These are phyloP conservation scores for Aaosphaeria arxii DNA, from an alignment of 2,329 filamentous ascomycete genomes.

Conservation along the genomic window DNA sequence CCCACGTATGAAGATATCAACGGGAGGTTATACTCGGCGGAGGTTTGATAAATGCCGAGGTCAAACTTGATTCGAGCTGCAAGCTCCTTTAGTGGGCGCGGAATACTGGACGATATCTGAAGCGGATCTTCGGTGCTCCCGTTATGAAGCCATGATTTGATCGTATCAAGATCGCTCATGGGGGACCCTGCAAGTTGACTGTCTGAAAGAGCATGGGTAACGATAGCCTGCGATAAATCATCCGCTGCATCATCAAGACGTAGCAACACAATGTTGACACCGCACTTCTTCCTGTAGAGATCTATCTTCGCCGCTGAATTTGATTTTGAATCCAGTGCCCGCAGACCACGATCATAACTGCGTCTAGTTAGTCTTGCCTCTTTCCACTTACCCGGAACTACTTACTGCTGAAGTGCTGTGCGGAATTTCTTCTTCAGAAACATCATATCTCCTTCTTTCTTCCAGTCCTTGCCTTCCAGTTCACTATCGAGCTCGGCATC, in stretches of 20 bases:
- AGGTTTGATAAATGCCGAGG: conserved; percentile 12
- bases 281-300: conserved; percentile 19
- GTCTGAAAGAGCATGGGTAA: conserved; percentile 5
- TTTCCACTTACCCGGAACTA: background rate
- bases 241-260: conserved; percentile 20
- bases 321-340: background rate
- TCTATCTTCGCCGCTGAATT: conserved; percentile 10
- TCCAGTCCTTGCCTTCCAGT: conserved; percentile 10
- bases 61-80: conserved; percentile 20
- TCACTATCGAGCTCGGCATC: background rate
- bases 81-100: conserved; percentile 15
- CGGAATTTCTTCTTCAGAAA: conserved; percentile 23
- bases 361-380: background rate
- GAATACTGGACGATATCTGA: conserved; percentile 9
- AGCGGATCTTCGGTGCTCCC: conserved; percentile 10
- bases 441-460: conserved; percentile 22
- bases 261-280: conserved; percentile 21
- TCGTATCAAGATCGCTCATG: conserved; percentile 1
- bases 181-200: conserved; percentile 4
- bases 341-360: conserved; percentile 15
- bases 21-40: conserved; percentile 13
- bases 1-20: conserved; percentile 18
- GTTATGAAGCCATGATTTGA: conserved; percentile 15
- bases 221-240: conserved; percentile 16
- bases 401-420: conserved; percentile 15